These are phyloP conservation scores for Oryza glumipatula DNA, from an alignment of 176 grass and related monocot species.

Conservation along the genomic window DNA sequence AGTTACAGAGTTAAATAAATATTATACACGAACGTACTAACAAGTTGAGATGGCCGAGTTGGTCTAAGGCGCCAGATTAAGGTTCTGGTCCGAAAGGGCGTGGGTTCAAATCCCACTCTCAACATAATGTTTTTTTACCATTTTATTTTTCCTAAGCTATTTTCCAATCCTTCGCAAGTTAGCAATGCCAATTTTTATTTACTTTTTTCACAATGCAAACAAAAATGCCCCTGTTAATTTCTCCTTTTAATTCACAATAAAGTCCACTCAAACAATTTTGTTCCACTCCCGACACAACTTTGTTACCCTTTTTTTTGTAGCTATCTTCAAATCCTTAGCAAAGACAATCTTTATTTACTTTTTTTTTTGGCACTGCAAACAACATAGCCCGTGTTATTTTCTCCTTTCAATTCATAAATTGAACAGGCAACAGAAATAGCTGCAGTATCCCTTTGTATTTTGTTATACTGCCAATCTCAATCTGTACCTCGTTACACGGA, in stretches of 20 bases:
- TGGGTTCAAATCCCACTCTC: constrained; percentile 89
- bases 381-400: not conserved
- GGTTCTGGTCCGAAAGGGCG: constrained; percentile 72
- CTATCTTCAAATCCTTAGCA: not conserved
- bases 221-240: too few species aligned
- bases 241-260: too few species aligned
- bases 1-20: too few species aligned
- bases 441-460: not conserved
- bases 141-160: too few species aligned
- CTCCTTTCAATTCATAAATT: not conserved
- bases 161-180: too few species aligned
- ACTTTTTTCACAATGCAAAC: too few species aligned
- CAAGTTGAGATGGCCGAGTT: constrained; percentile 81
- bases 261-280: too few species aligned
- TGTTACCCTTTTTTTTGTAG: not conserved
- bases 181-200: too few species aligned
- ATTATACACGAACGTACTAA: too few species aligned
- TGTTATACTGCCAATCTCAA: not conserved
- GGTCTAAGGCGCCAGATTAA: constrained; percentile 85
- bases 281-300: too few species aligned
- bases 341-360: not conserved
- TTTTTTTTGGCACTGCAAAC: not conserved
- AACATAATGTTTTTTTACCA: not conserved
- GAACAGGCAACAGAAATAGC: not conserved
- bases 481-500: not conserved